phyloP scores from a whole-genome alignment of 768 basidiomycete species.

The Lepiota brunneoincarnata region DNA sequence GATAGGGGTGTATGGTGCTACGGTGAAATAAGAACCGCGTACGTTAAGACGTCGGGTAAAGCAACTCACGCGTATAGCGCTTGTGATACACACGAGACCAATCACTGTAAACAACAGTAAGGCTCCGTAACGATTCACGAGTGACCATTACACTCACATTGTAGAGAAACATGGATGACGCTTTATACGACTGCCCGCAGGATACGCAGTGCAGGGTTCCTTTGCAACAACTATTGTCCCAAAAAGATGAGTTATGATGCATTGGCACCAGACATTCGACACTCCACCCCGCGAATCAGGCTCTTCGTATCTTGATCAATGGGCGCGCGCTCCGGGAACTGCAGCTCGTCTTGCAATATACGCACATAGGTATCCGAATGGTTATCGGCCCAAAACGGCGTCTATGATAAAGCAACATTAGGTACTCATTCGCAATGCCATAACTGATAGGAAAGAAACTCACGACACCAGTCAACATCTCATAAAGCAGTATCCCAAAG shows the following conservation, averaged over 20 bases:
- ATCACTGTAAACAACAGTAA: constrained; percentile 50
- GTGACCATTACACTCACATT: constrained; percentile 56
- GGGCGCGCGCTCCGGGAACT: constrained; percentile 85
- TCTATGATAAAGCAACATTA: constrained; percentile 45
- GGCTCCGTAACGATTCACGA: constrained; percentile 13
- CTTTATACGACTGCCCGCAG: constrained; percentile 93
- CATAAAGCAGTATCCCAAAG: constrained; percentile 95
- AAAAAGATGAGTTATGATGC: constrained; percentile 11
- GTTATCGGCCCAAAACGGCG: constrained; percentile 90
- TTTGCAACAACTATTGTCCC: constrained; percentile 73
- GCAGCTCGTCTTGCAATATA: constrained; percentile 85
- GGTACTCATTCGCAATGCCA: neutral
- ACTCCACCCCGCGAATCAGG: constrained; percentile 89
- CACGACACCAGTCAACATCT: constrained; percentile 95
- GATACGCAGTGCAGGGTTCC: constrained; percentile 87
- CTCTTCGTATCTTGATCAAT: constrained; percentile 95
- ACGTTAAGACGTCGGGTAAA: constrained; percentile 8
- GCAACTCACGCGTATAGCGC: constrained; percentile 80
- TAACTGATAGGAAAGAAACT: constrained; percentile 33
- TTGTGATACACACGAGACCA: constrained; percentile 95
- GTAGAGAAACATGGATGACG: constrained; percentile 92
- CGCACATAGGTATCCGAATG: constrained; percentile 94
- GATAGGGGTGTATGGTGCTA: constrained; percentile 90
- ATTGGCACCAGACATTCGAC: neutral
- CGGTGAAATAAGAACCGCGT: constrained; percentile 7